Conservation (phyloP, 2,329 filamentous ascomycete genomes). For the Orbilia ellipsospora region DNA sequence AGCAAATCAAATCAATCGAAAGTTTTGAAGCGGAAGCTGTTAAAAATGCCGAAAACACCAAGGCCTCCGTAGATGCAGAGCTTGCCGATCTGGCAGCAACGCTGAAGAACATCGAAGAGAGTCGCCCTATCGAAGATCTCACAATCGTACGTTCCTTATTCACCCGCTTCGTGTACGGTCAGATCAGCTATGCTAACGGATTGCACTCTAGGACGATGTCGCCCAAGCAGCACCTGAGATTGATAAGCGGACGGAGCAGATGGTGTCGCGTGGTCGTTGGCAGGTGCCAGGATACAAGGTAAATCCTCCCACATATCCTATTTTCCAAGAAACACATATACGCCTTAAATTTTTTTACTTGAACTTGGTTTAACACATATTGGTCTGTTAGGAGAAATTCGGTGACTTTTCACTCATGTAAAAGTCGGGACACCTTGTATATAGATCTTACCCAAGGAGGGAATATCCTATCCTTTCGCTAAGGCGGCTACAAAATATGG, state of each 20-base stretch:
- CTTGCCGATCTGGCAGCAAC: conserved; percentile 93
- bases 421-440: conserved; percentile 62
- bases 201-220: conserved; percentile 80
- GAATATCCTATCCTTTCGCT: not conserved
- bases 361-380: conserved; percentile 18
- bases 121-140: conserved; percentile 93
- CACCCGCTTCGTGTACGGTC: not conserved
- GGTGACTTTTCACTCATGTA: conserved; percentile 96
- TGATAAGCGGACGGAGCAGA: conserved; percentile 92
- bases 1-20: conserved; percentile 98
- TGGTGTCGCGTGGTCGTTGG: conserved; percentile 99
- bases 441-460: not conserved
- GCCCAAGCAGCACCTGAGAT: conserved; percentile 93
- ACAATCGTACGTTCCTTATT: conserved; percentile 81
- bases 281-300: conserved; percentile 99
- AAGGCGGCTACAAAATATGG: not conserved
- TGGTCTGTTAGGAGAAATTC: conserved; percentile 84
- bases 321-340: no score
- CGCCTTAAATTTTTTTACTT: not conserved
- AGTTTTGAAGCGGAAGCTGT: conserved; percentile 96
- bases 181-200: conserved; percentile 2
- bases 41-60: conserved; percentile 96
- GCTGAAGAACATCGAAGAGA: conserved; percentile 95
- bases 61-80: conserved; percentile 94
- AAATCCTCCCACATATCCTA: conserved; percentile 61